phyloP scores from a whole-genome alignment of 352 stramenopile species.

The Phytophthora chlamydospora region DNA sequence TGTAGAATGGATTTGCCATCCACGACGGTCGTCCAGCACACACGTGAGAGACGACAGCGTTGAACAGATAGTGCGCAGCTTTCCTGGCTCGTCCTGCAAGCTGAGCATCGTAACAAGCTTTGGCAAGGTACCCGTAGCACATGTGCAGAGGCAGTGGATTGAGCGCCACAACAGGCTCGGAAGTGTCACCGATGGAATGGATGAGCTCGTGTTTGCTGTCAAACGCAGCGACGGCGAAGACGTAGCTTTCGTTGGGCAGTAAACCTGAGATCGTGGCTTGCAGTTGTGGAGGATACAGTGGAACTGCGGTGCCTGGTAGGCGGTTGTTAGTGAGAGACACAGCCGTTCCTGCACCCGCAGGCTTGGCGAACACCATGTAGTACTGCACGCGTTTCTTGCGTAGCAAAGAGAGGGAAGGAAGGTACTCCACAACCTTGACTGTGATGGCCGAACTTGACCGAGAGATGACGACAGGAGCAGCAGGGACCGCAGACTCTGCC shows the following conservation, averaged over 20 bases:
- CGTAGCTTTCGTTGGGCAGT: constrained; percentile 75
- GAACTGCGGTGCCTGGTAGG: constrained; percentile 62
- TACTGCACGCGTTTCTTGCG: constrained; percentile 51
- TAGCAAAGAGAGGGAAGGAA: constrained; percentile 28
- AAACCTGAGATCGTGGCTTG: constrained; percentile 58
- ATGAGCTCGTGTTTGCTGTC: constrained; percentile 70
- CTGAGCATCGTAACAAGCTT: constrained; percentile 47
- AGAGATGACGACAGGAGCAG: constrained; percentile 53
- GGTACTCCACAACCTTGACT: constrained; percentile 51
- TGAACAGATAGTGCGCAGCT: constrained; percentile 57
- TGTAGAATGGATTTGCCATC: constrained; percentile 68
- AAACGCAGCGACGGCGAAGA: constrained; percentile 85
- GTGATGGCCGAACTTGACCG: constrained; percentile 62
- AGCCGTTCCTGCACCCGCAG: constrained; percentile 66
- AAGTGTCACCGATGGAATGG: constrained; percentile 69
- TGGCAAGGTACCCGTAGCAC: constrained; percentile 78
- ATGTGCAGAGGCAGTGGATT: constrained; percentile 68
- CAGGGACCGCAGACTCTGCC: constrained; percentile 27
- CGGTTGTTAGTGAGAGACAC: constrained; percentile 81
- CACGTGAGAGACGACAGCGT: constrained; percentile 45
- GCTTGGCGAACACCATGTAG: constrained; percentile 85
- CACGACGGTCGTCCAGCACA: constrained; percentile 41
- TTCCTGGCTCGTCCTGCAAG: constrained; percentile 36
- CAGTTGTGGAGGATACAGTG: constrained; percentile 37
- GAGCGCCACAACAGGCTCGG: constrained; percentile 60